Conservation (phyloP, 1,284 basidiomycete species). For the Apiotrichum akiyoshidainum region DNA sequence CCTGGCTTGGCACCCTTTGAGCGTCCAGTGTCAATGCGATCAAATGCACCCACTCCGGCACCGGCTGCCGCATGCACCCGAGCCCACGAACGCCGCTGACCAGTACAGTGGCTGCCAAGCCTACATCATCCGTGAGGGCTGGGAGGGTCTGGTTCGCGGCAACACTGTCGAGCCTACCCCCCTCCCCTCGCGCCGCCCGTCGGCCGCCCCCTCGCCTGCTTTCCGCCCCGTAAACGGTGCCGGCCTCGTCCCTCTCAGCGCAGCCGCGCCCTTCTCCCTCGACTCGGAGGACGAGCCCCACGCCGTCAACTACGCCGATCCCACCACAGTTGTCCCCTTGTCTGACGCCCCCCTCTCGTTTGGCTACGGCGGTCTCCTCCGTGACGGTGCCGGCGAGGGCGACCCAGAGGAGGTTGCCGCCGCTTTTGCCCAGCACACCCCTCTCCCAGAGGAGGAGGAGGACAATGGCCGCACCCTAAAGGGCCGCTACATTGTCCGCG, state of each 20-base stretch:
- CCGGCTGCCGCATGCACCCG: neutral
- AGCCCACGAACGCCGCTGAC: neutral
- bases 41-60: too few species aligned
- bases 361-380: conserved; percentile 83
- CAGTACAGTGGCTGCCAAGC: conserved; percentile 76
- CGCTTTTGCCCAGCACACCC: conserved; percentile 42
- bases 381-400: conserved; percentile 82
- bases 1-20: too few species aligned
- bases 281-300: conserved; percentile 17
- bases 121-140: conserved; percentile 93
- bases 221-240: conserved; percentile 30
- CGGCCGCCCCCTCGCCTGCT: conserved; percentile 28
- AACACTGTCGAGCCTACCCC: conserved; percentile 51
- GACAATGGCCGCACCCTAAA: conserved; percentile 62
- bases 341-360: conserved; percentile 62
- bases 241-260: conserved; percentile 33
- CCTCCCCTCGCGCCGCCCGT: conserved; percentile 24
- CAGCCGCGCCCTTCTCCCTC: conserved; percentile 17
- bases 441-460: conserved; percentile 50
- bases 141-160: conserved; percentile 78
- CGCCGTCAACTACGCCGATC: conserved; percentile 32
- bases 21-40: too few species aligned
- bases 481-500: conserved; percentile 89
- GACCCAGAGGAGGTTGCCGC: conserved; percentile 38
- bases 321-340: conserved; percentile 34